These are phyloP conservation scores for Ascosphaera apis DNA, from an alignment of 2,329 filamentous ascomycete species.

Conservation along the genomic window DNA sequence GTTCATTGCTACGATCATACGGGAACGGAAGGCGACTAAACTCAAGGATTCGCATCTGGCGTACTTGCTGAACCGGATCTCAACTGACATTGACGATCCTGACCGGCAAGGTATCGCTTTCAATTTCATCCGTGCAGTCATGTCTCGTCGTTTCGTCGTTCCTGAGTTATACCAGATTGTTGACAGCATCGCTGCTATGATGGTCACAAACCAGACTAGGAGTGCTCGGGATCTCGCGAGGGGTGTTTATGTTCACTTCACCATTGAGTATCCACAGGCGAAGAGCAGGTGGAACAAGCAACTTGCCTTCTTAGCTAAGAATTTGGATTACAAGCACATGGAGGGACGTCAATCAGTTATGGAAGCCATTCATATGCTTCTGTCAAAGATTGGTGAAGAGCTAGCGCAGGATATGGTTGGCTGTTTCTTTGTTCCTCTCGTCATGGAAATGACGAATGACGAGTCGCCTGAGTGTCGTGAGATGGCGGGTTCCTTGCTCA, in stretches of 20 bases:
- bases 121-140: slow-evolving; percentile 71
- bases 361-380: slow-evolving; percentile 69
- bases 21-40: slow-evolving; percentile 51
- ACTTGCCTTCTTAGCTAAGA: slow-evolving; percentile 67
- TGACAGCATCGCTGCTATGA: slow-evolving; percentile 70
- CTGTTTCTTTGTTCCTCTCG: slow-evolving; percentile 64
- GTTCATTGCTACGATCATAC: slow-evolving; percentile 60
- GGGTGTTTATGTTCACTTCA: slow-evolving; percentile 79
- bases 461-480: slow-evolving; percentile 66
- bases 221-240: slow-evolving; percentile 70
- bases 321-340: slow-evolving; percentile 72
- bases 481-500: slow-evolving; percentile 57
- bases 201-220: slow-evolving; percentile 88
- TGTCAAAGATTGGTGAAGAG: slow-evolving; percentile 63
- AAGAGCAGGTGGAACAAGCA: slow-evolving; percentile 78
- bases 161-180: slow-evolving; percentile 76
- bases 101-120: slow-evolving; percentile 84
- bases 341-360: slow-evolving; percentile 81
- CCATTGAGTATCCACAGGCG: slow-evolving; percentile 83
- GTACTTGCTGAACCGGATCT: slow-evolving; percentile 56
- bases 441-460: slow-evolving; percentile 72
- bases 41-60: slow-evolving; percentile 67
- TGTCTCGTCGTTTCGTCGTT: slow-evolving; percentile 67
- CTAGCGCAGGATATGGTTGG: slow-evolving; percentile 61
- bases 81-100: slow-evolving; percentile 77